These are phyloP conservation scores for Inga leiocalycina DNA, from an alignment of 306 rosid genomes.

Conservation along the genomic window DNA sequence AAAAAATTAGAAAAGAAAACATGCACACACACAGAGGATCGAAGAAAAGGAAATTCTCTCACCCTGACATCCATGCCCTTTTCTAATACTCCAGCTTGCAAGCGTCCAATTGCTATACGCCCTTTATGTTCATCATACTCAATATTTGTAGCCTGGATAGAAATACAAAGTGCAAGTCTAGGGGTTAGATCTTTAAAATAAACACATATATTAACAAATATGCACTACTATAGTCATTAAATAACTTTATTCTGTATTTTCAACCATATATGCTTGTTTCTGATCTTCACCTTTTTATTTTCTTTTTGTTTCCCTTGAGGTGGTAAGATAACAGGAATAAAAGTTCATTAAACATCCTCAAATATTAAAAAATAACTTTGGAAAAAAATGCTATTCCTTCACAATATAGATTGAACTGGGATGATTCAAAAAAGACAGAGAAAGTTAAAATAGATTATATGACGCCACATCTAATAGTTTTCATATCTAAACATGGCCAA, in stretches of 20 bases:
- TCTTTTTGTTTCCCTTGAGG: constrained; percentile 25
- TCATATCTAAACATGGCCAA: background rate
- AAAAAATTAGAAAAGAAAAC: background rate
- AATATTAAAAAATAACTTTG: background rate
- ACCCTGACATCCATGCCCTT: constrained; percentile 93
- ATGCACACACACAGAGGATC: background rate
- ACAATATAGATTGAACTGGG: background rate
- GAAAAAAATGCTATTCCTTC: background rate
- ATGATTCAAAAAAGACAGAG: background rate
- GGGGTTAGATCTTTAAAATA: constrained; percentile 18
- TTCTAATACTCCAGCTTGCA: constrained; percentile 79
- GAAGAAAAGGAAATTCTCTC: constrained; percentile 45
- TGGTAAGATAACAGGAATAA: constrained; percentile 6
- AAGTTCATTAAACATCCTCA: constrained; percentile 15
- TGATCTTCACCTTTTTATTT: constrained; percentile 10
- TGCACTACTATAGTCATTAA: background rate
- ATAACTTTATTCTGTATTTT: constrained; percentile 4
- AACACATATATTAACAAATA: background rate
- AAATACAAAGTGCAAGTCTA: constrained; percentile 27
- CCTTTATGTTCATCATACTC: constrained; percentile 99
- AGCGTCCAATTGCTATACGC: constrained; percentile 96
- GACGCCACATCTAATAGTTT: background rate
- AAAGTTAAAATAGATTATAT: constrained; percentile 4
- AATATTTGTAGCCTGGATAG: constrained; percentile 70
- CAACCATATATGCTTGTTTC: constrained; percentile 21